Evolutionary conservation across 2,329 filamentous ascomycete species (phyloP).

Genomic region (Neopestalotiopsis clavispora): DNA sequence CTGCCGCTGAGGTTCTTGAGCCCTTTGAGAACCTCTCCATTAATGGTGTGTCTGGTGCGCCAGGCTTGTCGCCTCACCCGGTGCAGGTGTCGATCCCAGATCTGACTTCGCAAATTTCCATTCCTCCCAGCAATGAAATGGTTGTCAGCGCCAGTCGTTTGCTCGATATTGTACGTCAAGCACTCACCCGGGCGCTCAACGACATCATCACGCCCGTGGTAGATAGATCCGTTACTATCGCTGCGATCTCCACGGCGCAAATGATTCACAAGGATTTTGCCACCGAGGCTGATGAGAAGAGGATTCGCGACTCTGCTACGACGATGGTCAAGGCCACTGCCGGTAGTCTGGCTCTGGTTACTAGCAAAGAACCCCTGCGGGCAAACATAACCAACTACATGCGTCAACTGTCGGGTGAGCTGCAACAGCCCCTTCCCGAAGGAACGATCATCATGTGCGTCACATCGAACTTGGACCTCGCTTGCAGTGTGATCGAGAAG

Average conservation of each 20-base stretch:
- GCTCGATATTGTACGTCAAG: constrained; percentile 79
- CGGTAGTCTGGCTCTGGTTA: constrained; percentile 93
- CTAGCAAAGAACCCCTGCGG: constrained; percentile 93
- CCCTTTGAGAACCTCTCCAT: constrained; percentile 83
- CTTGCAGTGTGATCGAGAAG: constrained; percentile 92
- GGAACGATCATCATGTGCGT: constrained; percentile 98
- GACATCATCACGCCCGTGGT: constrained; percentile 98
- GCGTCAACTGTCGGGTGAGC: constrained; percentile 68
- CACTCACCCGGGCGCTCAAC: constrained; percentile 86
- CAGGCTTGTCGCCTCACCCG: constrained; percentile 77
- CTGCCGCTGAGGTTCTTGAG: constrained; percentile 72
- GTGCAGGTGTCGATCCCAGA: constrained; percentile 85
- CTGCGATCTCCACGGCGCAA: constrained; percentile 93
- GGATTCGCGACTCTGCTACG: constrained; percentile 83
- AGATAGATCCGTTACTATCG: constrained; percentile 96
- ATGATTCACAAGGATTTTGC: constrained; percentile 97
- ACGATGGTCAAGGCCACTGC: constrained; percentile 96
- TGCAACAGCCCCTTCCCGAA: constrained; percentile 86
- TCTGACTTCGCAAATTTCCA: constrained; percentile 76
- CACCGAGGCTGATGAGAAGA: constrained; percentile 88
- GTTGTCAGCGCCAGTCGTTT: constrained; percentile 72
- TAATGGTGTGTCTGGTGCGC: constrained; percentile 71
- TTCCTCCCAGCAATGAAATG: constrained; percentile 82
- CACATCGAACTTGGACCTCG: constrained; percentile 93
- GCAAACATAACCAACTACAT: constrained; percentile 99